These are phyloP conservation scores for Apocynum venetum DNA, from an alignment of 257 asterid species.

Conservation along the genomic window DNA sequence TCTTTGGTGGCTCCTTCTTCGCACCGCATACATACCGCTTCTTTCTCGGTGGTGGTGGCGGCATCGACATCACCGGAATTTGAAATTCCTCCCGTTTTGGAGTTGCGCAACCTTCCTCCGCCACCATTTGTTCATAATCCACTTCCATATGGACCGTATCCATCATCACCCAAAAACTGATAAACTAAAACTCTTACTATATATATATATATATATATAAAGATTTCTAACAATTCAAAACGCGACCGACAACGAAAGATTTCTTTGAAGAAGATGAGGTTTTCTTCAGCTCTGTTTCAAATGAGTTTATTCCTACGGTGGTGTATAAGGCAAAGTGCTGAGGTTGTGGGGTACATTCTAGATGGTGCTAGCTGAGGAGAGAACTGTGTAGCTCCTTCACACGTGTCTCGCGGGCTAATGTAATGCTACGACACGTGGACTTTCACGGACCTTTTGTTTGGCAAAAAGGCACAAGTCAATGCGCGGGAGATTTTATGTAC, in stretches of 20 bases:
- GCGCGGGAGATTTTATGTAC: slow-evolving; percentile 20
- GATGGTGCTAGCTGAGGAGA: slow-evolving; percentile 34
- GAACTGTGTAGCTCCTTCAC: slow-evolving; percentile 14
- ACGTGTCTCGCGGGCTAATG: slow-evolving; percentile 22
- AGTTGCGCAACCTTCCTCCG: slow-evolving; percentile 37
- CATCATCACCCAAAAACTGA: neutral
- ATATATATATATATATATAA: too few species aligned
- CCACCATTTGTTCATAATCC: neutral
- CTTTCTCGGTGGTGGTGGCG: slow-evolving; percentile 54
- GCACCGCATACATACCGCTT: slow-evolving; percentile 20
- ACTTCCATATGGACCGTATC: slow-evolving; percentile 1
- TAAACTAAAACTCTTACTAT: neutral
- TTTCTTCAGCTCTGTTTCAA: neutral
- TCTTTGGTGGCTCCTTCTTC: slow-evolving; percentile 29
- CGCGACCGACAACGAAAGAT: neutral
- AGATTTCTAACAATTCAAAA: neutral
- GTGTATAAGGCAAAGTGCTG: neutral
- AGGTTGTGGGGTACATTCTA: slow-evolving; percentile 22
- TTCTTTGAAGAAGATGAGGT: neutral
- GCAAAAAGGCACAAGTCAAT: neutral
- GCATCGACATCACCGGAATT: slow-evolving; percentile 38
- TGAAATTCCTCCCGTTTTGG: slow-evolving; percentile 29
- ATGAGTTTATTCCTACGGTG: too few species aligned
- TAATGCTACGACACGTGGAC: slow-evolving; percentile 17
- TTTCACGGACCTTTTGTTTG: neutral